Evolutionary conservation across 2,329 filamentous ascomycete genomes (phyloP), one percentile per base, ranked within the genome.

Genomic region (Dothiorella sarmentorum): DNA sequence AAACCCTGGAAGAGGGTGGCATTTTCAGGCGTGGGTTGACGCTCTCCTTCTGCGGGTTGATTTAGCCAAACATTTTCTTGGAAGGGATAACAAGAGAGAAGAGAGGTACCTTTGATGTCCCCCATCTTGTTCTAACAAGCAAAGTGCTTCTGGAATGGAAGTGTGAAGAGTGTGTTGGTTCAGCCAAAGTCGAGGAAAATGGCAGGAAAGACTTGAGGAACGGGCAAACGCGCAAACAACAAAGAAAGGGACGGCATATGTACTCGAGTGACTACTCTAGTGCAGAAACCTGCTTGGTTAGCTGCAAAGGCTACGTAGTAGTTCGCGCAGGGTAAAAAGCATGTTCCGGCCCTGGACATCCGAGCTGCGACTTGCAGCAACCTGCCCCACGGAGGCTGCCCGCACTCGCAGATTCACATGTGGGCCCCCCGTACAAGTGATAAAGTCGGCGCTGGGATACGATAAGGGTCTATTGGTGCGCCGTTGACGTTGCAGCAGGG

Each of bases 1-100:
- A 89, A 90, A 11, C 78, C 83, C 70, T 90, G 86, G 64, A 90
- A 80, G 73, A 90, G 82, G 53, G 71, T 73, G 17, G n/a, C 38
- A 15, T 59, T 59, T 13, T 52, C 57, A 11, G 45, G 45, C 15
- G 57, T 59, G 9, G 57, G 57, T 38, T 52, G 37, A 47, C 57
- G 57, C 42, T 58, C 33, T 20, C 47, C 31, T 18, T 38, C 43
- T 51, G 24, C 5, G 11, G 7, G 13, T 1, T 13, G 1, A 7
- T 7, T 44, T 24, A 56, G 40, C n/a, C n/a, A n/a, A 22, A 27
- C 11, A 11, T 2, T 5, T 3, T 0, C 13, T 22, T 20, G 5
- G 18, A 15, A 10, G 11, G 20, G 15, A 4, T 31, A 4, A 13
- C 10, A 13, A 13, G 9, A 10, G 29, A 31, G 27, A 20, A 5